A percentile compares a stretch with the other conserved stretches of the same genome.
Evolutionary conservation across 2,329 filamentous ascomycete genomes (phyloP).

Genomic region (Tolypocladium ophioglossoides): DNA sequence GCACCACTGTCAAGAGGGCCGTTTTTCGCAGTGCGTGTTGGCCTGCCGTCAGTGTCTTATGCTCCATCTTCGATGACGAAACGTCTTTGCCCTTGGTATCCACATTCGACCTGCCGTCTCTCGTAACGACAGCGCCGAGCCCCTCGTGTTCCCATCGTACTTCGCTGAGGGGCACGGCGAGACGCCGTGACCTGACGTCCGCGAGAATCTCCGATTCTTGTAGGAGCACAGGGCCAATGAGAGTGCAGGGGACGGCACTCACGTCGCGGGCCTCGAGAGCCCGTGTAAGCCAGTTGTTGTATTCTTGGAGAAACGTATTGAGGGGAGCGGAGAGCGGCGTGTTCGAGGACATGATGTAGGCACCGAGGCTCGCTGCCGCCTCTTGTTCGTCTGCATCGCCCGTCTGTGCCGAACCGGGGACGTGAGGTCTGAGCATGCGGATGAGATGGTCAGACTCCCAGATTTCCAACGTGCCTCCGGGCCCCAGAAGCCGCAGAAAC

Average conservation of each 20-base stretch:
- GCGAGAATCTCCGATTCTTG: constrained; percentile 65
- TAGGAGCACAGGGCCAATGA: constrained; percentile 65
- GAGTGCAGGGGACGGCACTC: constrained; percentile 65
- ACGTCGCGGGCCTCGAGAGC: constrained; percentile 64
- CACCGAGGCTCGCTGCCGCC: constrained; percentile 58
- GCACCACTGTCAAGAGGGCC: constrained; percentile 70
- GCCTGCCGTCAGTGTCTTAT: constrained; percentile 49
- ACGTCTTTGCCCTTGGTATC: constrained; percentile 38
- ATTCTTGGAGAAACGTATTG: constrained; percentile 73
- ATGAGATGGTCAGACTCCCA: constrained; percentile 86
- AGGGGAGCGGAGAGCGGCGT: constrained; percentile 73
- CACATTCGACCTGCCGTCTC: constrained; percentile 49
- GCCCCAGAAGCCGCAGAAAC: constrained; percentile 62
- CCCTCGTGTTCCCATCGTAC: constrained; percentile 79
- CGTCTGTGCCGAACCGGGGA: constrained; percentile 35
- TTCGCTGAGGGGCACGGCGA: constrained; percentile 81
- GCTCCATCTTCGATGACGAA: constrained; percentile 16
- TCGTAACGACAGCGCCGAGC: constrained; percentile 50
- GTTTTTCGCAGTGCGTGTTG: constrained; percentile 68
- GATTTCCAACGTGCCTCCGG: constrained; percentile 71
- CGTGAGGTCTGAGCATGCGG: constrained; percentile 72
- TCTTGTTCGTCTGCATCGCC: constrained; percentile 45
- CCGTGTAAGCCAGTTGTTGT: constrained; percentile 71
- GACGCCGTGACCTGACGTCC: constrained; percentile 60
- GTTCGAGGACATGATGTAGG: constrained; percentile 72